These are phyloP conservation scores for Apiotrichum domesticum DNA, from an alignment of 1,284 basidiomycete species.

Conservation along the genomic window DNA sequence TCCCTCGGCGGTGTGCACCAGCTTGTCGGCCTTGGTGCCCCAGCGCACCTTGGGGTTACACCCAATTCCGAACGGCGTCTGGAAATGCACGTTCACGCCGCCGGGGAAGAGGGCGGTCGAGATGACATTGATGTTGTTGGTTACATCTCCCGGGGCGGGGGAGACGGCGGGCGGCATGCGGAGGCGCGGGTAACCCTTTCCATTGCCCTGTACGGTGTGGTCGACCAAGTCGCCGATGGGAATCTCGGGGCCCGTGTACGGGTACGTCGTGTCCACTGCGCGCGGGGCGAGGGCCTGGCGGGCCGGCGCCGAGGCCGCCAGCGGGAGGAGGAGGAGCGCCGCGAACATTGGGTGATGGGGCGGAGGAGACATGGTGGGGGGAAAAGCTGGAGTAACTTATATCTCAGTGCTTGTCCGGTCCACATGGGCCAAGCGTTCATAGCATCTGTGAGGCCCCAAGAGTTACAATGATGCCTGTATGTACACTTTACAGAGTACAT, in stretches of 20 bases:
- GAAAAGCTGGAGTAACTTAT: too few species aligned
- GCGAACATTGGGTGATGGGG: too few species aligned
- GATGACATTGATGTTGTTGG: constrained; percentile 38
- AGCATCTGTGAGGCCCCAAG: too few species aligned
- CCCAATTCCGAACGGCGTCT: constrained; percentile 32
- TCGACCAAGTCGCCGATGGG: constrained; percentile 28
- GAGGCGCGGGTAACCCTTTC: constrained; percentile 24
- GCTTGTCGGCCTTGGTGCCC: constrained; percentile 14
- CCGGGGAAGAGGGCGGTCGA: constrained; percentile 21
- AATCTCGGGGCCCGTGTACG: constrained; percentile 25
- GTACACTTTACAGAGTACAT: too few species aligned
- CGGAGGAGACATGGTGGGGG: too few species aligned
- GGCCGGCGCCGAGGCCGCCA: too few species aligned
- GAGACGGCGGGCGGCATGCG: constrained; percentile 19
- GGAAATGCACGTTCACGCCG: constrained; percentile 34
- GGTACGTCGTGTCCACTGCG: constrained; percentile 17
- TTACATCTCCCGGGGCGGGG: constrained; percentile 16
- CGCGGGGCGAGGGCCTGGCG: not conserved
- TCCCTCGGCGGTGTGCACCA: constrained; percentile 16
- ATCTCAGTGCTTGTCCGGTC: too few species aligned
- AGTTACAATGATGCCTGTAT: too few species aligned
- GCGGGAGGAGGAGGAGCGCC: too few species aligned
- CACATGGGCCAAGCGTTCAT: too few species aligned
- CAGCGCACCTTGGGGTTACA: constrained; percentile 20
- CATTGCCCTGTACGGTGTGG: constrained; percentile 21